These are phyloP conservation scores for Trematosphaeria pertusa DNA, from an alignment of 2,329 filamentous ascomycete species.

Conservation along the genomic window DNA sequence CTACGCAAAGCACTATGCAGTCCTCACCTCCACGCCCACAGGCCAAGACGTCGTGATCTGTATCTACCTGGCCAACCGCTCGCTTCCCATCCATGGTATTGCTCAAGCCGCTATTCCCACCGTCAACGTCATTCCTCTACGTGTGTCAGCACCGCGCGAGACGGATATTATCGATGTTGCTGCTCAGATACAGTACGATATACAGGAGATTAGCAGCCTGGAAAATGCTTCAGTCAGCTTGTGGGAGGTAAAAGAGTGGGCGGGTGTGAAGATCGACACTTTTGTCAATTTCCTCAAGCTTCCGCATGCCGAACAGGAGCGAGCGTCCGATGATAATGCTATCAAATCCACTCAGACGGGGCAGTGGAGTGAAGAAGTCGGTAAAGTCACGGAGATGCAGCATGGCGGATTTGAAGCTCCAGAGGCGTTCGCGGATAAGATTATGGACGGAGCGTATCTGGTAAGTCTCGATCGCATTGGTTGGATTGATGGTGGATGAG, in stretches of 20 bases:
- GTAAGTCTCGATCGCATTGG: slow-evolving; percentile 37
- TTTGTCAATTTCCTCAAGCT: slow-evolving; percentile 83
- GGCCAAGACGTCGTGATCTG: slow-evolving; percentile 68
- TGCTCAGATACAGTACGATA: slow-evolving; percentile 68
- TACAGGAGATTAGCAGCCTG: slow-evolving; percentile 65
- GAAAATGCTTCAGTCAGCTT: slow-evolving; percentile 68
- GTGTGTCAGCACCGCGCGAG: slow-evolving; percentile 53
- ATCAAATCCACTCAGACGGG: slow-evolving; percentile 26
- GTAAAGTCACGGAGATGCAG: slow-evolving; percentile 21
- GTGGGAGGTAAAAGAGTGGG: slow-evolving; percentile 77
- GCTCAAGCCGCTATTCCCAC: slow-evolving; percentile 69
- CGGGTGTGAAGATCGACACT: slow-evolving; percentile 70
- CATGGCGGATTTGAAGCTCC: slow-evolving; percentile 18
- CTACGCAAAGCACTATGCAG: slow-evolving; percentile 63
- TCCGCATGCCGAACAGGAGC: slow-evolving; percentile 45
- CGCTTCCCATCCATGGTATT: slow-evolving; percentile 58
- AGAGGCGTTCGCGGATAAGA: slow-evolving; percentile 29
- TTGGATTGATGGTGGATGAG: not conserved
- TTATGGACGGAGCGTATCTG: slow-evolving; percentile 42
- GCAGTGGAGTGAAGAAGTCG: slow-evolving; percentile 27
- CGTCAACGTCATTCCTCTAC: slow-evolving; percentile 78
- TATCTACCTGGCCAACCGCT: slow-evolving; percentile 82
- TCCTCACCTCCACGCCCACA: slow-evolving; percentile 26
- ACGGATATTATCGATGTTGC: slow-evolving; percentile 61
- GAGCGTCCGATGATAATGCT: slow-evolving; percentile 3